Base-by-base conservation (phyloP, 371 early-diverging fungal genomes). In the Lichtheimia ornata region DNA sequence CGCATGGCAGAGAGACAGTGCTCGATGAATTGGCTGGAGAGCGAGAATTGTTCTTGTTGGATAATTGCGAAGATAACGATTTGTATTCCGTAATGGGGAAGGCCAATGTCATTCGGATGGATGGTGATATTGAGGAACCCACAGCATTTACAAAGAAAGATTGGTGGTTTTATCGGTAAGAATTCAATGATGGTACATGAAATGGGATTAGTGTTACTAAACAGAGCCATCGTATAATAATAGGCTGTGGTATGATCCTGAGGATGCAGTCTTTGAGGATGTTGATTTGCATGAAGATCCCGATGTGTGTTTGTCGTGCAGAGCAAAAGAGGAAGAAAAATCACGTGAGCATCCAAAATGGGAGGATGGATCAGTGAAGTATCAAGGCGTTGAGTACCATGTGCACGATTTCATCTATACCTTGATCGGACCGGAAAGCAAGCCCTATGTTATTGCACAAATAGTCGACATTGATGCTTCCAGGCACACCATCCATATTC, bases 1-100 rank as follows among this genome's bases (percentile, higher is more conserved):
- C 72, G 11, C 81, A 74, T 44, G 84, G 84, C 4, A 66, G 65
- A 41, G 76, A 82, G 41, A 84, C 85, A 2, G 17, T 85, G 15
- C 60, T 84, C 18, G 61, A 67, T 24, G 84, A 85, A 52, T 66
- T 83, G 5, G 77, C 85, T 2, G 62, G 70, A 2, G 62, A 72
- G 14, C 65, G 76, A 50, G 87, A 85, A 63, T 56, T 83, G 35
- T 79, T 81, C 53, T 52, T 84, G 17, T 51, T 78, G 4, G 84
- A 85, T 41, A 56, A 65, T 17, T 84, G 84, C 56, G 59, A 59
- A n/a, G 71, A 75, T n/a, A 73, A 69, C 47, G 35, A 47, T 27
- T 51, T 84, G 18, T 53, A 58, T 3, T 55, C 55, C 24, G 58
- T 85, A 6, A 63, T 76, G 53, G 79, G 77, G 13, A 79, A 79